These are phyloP conservation scores for Gossypium anomalum DNA, from an alignment of 345 rosid genomes.

Conservation along the genomic window DNA sequence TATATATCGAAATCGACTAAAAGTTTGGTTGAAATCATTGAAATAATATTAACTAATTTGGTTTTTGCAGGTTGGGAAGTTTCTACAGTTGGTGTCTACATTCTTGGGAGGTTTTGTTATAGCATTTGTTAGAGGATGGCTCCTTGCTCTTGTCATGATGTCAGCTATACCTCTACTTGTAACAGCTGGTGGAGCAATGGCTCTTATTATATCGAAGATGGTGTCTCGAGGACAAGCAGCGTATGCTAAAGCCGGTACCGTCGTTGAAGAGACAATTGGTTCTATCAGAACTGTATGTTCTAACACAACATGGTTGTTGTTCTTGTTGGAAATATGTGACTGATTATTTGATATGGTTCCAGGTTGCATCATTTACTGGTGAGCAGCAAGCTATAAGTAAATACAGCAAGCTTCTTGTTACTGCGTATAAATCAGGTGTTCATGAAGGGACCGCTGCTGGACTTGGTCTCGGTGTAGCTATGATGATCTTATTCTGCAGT, in stretches of 20 bases:
- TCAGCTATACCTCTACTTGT: conserved; percentile 65
- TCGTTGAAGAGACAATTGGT: conserved; percentile 75
- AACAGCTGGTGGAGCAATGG: conserved; percentile 51
- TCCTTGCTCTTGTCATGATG: conserved; percentile 70
- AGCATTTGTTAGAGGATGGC: conserved; percentile 83
- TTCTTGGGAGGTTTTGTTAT: conserved; percentile 74
- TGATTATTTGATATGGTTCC: conserved; percentile 7
- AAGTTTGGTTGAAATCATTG: background rate
- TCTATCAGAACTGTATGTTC: conserved; percentile 73
- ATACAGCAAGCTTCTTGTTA: conserved; percentile 49
- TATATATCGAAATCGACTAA: conserved; percentile 11
- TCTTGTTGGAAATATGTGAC: background rate
- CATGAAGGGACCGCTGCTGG: conserved; percentile 65
- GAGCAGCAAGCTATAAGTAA: conserved; percentile 63
- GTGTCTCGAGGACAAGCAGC: conserved; percentile 64
- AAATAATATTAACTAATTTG: background rate
- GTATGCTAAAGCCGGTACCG: conserved; percentile 63
- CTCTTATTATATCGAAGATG: conserved; percentile 53
- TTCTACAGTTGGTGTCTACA: conserved; percentile 61
- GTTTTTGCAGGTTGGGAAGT: conserved; percentile 72
- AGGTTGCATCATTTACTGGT: conserved; percentile 92
- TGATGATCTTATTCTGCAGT: conserved; percentile 40
- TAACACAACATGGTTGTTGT: background rate
- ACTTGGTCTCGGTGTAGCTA: conserved; percentile 55
- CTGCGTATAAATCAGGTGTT: conserved; percentile 63